A percentile compares a stretch with the other conserved stretches of the same genome.
Conservation (phyloP, 352 stramenopile genomes). For the Chrysophaeum taylorii region DNA sequence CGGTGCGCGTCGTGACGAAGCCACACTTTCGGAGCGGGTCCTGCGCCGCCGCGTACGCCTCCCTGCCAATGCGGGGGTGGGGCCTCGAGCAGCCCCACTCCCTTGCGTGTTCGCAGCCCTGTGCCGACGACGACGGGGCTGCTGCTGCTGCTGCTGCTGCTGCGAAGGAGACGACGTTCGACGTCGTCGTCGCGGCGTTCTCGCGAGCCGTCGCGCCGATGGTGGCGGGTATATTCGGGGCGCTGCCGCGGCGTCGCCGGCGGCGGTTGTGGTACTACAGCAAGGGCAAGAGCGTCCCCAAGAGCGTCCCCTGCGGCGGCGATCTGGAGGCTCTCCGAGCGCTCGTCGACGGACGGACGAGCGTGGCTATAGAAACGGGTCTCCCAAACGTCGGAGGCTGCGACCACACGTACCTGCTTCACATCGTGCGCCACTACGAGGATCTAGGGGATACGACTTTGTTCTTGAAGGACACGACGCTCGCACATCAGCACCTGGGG, state of each 20-base stretch:
- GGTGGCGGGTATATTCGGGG: background rate
- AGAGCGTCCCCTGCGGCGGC: background rate
- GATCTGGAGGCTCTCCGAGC: background rate
- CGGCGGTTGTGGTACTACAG: background rate
- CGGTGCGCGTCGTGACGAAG: no score
- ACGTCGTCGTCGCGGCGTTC: slow-evolving; percentile 3
- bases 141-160: no score
- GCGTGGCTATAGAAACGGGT: no score
- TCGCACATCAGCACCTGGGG: background rate
- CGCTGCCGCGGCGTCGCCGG: background rate
- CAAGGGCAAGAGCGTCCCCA: background rate
- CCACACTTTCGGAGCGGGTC: no score
- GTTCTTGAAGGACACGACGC: slow-evolving; percentile 2
- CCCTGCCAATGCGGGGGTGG: no score
- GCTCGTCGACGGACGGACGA: background rate
- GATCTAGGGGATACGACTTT: background rate
- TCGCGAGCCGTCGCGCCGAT: background rate
- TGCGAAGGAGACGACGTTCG: background rate
- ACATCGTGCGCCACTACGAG: background rate
- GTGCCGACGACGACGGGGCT: no score
- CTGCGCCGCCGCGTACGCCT: no score
- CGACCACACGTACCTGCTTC: background rate
- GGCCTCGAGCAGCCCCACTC: no score
- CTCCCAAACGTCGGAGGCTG: background rate
- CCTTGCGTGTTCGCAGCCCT: no score